Base-by-base conservation (phyloP, 805 yeast species). In the Candida chauliodis region DNA sequence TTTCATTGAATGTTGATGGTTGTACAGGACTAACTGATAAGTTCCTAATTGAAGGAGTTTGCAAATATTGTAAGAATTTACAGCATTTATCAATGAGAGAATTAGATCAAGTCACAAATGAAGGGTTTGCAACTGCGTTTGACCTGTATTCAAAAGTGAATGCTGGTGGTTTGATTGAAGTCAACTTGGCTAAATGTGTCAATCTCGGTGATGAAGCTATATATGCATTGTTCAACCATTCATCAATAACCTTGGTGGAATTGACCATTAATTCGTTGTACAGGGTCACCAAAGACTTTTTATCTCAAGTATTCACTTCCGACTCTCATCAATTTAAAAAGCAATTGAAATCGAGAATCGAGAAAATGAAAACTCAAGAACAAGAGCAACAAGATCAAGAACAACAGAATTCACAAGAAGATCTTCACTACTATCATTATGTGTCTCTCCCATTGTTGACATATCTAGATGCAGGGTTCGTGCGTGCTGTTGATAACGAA, bases 381-480 rank as follows among this genome's bases (percentile, higher is more conserved):
- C 44, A 31, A 8, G 11, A 14, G 15, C 15, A 37, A 18, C 25
- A 30, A 37, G 35, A 38, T 11, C 35, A 11, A 14, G 22, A 30
- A 31, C 33, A 32, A 32, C 40, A 42, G 24, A 14, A 31, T 11
- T 27, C 22, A 9, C 23, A 36, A 10, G 38, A 24, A 5, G 30
- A 17, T 14, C 10, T 29, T n/a, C 44, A 34, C 3, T 55, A 44
- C 38, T 58, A 43, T 34, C 28, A 45, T 2, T 46, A 52, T 21
- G 38, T 57, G 7, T 26, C 46, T 6, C 66, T 79, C 30, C 85
- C 89, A 1, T 71, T 80, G 20, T 61, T 91, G 30, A 78, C 87
- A 0, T 72, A 77, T 23, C 49, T 86, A 13, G 93, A 91, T 56
- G 53, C 80, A 10, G 95, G 97, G 0, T 91, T 91, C 59, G 85